Conservation (phyloP, 345 rosid species). For the Populus tremula region DNA sequence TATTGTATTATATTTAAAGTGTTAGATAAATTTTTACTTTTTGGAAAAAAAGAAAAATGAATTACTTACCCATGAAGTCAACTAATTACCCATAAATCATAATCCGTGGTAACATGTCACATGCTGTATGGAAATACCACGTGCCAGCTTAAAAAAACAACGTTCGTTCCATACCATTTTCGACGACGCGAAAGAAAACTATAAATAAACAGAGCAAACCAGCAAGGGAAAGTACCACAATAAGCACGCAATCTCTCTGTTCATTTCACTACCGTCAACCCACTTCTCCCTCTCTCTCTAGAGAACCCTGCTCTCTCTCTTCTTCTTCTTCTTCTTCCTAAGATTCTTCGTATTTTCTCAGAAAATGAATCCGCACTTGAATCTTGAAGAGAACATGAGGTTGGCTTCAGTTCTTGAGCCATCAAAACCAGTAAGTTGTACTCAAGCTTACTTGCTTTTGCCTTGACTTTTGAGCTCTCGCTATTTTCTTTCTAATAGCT, state of each 20-base stretch:
- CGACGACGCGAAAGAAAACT: background rate
- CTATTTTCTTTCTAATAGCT: background rate
- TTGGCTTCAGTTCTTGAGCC: conserved; percentile 73
- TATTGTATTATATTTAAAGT: too few relatives aligned
- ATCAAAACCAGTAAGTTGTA: conserved; percentile 44
- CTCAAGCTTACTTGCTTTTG: background rate
- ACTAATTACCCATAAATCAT: too few relatives aligned
- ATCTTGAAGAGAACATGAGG: conserved; percentile 59
- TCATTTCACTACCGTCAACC: background rate
- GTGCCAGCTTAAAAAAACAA: background rate
- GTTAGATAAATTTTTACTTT: too few relatives aligned
- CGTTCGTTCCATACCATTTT: background rate
- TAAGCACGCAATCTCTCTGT: background rate
- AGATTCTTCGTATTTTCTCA: background rate
- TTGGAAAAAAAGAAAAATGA: too few relatives aligned
- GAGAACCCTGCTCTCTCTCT: background rate
- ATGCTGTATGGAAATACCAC: background rate
- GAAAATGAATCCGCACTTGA: conserved; percentile 39
- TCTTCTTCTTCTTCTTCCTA: background rate
- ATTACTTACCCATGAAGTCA: too few relatives aligned
- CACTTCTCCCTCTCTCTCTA: background rate
- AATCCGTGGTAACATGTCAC: too few relatives aligned
- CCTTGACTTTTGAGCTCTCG: background rate
- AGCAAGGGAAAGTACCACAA: background rate
- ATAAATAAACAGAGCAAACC: background rate